These are phyloP conservation scores for Grigorovia transvaalensis DNA, from an alignment of 805 yeast species.

Conservation along the genomic window DNA sequence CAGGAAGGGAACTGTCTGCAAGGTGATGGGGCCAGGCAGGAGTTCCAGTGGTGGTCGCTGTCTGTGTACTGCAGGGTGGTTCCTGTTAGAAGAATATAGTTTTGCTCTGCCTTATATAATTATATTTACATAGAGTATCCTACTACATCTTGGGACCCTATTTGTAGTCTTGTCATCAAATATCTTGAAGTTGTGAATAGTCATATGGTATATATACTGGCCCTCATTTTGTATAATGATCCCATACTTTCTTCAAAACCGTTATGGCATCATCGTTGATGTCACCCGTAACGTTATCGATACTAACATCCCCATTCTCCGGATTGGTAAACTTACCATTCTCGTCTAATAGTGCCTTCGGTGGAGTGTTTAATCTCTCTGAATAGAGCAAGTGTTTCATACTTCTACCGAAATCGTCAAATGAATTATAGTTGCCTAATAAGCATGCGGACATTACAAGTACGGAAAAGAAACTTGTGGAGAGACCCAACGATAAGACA, in stretches of 20 bases:
- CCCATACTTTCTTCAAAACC: not conserved
- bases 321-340: not conserved
- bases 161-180: too few species aligned
- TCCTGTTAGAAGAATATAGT: too few species aligned
- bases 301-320: not conserved
- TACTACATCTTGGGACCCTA: too few species aligned
- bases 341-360: not conserved
- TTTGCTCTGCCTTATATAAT: too few species aligned
- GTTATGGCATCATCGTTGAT: not conserved
- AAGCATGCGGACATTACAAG: constrained; percentile 65
- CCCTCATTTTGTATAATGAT: not conserved
- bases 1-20: too few species aligned
- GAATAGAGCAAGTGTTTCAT: constrained; percentile 1
- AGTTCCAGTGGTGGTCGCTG: too few species aligned
- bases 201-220: not conserved
- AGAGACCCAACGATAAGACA: constrained; percentile 65
- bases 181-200: not conserved
- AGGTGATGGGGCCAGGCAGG: too few species aligned
- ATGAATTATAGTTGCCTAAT: constrained; percentile 61
- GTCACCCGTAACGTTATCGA: not conserved
- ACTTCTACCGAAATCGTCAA: constrained; percentile 43
- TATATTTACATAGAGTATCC: too few species aligned
- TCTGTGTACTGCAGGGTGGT: too few species aligned
- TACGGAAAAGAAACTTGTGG: constrained; percentile 66
- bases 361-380: not conserved